These are phyloP conservation scores for Penicillium sumatraense DNA, from an alignment of 2,329 filamentous ascomycete genomes.

Conservation along the genomic window DNA sequence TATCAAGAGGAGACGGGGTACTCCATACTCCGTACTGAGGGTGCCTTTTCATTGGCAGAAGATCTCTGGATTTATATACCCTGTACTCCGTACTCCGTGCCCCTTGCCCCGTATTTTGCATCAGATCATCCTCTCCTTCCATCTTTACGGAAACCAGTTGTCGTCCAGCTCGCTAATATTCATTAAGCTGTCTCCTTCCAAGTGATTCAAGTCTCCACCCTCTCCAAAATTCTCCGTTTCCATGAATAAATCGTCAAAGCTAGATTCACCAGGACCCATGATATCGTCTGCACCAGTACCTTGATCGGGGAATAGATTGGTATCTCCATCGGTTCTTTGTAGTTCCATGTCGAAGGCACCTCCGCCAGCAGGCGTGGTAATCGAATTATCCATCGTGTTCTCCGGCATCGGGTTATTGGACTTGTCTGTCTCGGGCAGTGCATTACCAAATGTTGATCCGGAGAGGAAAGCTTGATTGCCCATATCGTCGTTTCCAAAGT, in stretches of 20 bases:
- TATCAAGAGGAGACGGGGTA: constrained; percentile 2
- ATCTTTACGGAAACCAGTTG: constrained; percentile 43
- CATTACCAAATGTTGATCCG: constrained; percentile 34
- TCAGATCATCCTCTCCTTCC: not conserved
- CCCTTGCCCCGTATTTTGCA: too few species aligned
- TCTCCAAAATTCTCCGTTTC: constrained; percentile 44
- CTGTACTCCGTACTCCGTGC: not conserved
- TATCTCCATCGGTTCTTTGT: constrained; percentile 28
- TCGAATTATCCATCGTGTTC: constrained; percentile 31
- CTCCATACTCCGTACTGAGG: constrained; percentile 1
- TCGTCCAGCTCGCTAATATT: constrained; percentile 48
- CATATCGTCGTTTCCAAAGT: constrained; percentile 44
- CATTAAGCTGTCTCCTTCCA: constrained; percentile 43
- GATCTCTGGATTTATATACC: not conserved
- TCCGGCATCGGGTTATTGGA: constrained; percentile 15
- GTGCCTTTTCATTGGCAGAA: not conserved
- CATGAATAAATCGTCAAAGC: constrained; percentile 52
- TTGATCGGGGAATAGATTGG: constrained; percentile 24
- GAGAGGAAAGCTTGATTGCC: constrained; percentile 45
- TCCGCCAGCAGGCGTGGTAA: constrained; percentile 34
- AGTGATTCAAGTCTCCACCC: constrained; percentile 36
- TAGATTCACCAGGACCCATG: constrained; percentile 47
- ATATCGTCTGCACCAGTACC: constrained; percentile 36
- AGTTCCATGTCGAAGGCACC: constrained; percentile 45
- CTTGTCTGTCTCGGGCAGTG: constrained; percentile 22